Evolutionary conservation across 768 basidiomycete species (phyloP).

Genomic region (Mycena haematopus): DNA sequence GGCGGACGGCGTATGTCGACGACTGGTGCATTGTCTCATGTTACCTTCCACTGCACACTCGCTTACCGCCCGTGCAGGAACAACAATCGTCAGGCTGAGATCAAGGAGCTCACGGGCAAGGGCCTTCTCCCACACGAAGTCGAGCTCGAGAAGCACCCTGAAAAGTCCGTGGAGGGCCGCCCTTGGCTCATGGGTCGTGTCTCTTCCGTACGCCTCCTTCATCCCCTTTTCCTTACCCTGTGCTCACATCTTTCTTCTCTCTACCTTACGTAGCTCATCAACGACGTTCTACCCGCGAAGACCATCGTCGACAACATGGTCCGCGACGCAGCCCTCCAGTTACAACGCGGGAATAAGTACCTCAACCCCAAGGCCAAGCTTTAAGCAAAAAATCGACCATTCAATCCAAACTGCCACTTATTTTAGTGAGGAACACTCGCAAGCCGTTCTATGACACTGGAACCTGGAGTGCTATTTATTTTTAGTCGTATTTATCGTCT

Average conservation of each 20-base stretch:
- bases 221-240: neutral
- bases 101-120: constrained; percentile 79
- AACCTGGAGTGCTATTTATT: neutral
- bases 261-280: constrained; percentile 48
- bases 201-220: constrained; percentile 46
- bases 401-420: too few relatives aligned
- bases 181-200: constrained; percentile 89
- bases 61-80: constrained; percentile 47
- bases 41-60: neutral
- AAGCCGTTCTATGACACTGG: neutral
- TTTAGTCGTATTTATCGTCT: neutral
- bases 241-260: neutral
- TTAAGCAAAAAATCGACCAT: neutral
- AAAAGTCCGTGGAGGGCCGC: constrained; percentile 70
- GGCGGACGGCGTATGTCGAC: constrained; percentile 83
- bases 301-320: constrained; percentile 3
- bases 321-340: neutral
- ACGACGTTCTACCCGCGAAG: constrained; percentile 32
- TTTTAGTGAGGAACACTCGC: neutral
- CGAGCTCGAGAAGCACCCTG: constrained; percentile 82
- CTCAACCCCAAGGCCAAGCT: constrained; percentile 1
- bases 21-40: constrained; percentile 55
- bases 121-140: constrained; percentile 80
- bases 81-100: constrained; percentile 78
- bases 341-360: neutral